Percentiles rank a stretch among this genome's conserved stretches.
phyloP scores from a whole-genome alignment of 148 eudicot species.

The Nepenthes gracilis region DNA sequence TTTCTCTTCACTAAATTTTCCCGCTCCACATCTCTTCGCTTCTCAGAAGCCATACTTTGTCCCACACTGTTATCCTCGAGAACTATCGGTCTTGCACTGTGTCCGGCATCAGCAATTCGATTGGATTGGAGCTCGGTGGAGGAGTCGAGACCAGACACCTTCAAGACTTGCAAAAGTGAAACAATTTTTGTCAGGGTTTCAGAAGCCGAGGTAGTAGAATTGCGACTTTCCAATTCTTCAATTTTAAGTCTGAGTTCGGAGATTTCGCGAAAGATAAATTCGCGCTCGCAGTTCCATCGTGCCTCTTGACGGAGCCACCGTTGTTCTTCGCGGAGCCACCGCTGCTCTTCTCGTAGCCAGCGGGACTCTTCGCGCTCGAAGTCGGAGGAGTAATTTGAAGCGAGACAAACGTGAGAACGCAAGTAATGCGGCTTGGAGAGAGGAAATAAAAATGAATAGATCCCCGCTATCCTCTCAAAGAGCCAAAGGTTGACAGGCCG shows the following conservation, averaged over 20 bases:
- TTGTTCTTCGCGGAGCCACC: slow-evolving; percentile 93
- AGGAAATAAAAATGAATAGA: too few species aligned
- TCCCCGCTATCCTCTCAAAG: too few species aligned
- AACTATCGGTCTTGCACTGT: slow-evolving; percentile 24
- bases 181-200: slow-evolving; percentile 27
- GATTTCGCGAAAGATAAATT: slow-evolving; percentile 43
- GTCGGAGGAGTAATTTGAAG: slow-evolving; percentile 1
- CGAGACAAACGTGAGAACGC: neutral
- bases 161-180: slow-evolving; percentile 35
- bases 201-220: slow-evolving; percentile 15
- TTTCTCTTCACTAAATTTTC: slow-evolving; percentile 10
- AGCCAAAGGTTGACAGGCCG: too few species aligned
- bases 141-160: slow-evolving; percentile 10
- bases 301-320: slow-evolving; percentile 86
- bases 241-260: slow-evolving; percentile 29
- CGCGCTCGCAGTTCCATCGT: slow-evolving; percentile 61
- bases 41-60: slow-evolving; percentile 3
- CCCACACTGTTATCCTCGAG: slow-evolving; percentile 15
- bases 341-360: slow-evolving; percentile 86
- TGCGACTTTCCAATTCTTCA: slow-evolving; percentile 29
- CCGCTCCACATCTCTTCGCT: slow-evolving; percentile 9
- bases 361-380: slow-evolving; percentile 45
- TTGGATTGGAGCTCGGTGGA: slow-evolving; percentile 5
- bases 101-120: slow-evolving; percentile 24
- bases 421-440: too few species aligned